phyloP scores from a whole-genome alignment of 2,329 filamentous ascomycete genomes.

The Achaetomium macrosporum region DNA sequence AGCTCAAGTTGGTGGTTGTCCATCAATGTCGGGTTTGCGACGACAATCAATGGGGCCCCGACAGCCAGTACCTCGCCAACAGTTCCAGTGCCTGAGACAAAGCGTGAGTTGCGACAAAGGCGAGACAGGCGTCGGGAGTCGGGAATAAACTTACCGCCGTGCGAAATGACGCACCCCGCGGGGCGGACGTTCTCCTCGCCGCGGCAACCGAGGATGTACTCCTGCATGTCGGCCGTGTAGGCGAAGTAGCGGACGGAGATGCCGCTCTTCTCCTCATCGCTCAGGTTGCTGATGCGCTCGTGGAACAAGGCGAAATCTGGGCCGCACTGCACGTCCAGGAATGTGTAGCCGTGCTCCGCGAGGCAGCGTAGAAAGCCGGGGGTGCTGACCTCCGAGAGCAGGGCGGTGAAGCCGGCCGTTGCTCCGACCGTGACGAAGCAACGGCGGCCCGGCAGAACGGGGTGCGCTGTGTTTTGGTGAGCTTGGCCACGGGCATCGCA shows the following conservation, averaged over 20 bases:
- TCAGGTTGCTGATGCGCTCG: constrained; percentile 25
- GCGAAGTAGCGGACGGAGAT: constrained; percentile 57
- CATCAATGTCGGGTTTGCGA: constrained; percentile 75
- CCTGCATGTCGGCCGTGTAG: constrained; percentile 57
- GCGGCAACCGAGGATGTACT: constrained; percentile 54
- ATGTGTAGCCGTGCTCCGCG: constrained; percentile 55
- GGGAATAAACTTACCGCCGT: constrained; percentile 61
- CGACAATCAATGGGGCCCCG: constrained; percentile 73
- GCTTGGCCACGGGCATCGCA: background rate
- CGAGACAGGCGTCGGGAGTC: background rate
- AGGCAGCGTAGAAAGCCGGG: constrained; percentile 59
- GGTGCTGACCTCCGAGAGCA: constrained; percentile 62
- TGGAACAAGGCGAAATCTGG: constrained; percentile 38
- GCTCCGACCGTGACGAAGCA: constrained; percentile 92
- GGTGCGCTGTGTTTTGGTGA: background rate
- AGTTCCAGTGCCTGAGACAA: constrained; percentile 68
- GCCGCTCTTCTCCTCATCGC: constrained; percentile 27
- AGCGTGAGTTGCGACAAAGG: constrained; percentile 4
- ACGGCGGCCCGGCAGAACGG: constrained; percentile 5
- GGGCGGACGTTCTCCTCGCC: constrained; percentile 39
- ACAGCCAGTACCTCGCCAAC: constrained; percentile 77
- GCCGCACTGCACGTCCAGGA: constrained; percentile 38
- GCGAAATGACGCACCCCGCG: constrained; percentile 75
- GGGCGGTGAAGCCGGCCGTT: constrained; percentile 71
- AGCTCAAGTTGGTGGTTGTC: constrained; percentile 91